Evolutionary conservation across 441 rosid species (phyloP).

Genomic region (Gossypium lobatum): DNA sequence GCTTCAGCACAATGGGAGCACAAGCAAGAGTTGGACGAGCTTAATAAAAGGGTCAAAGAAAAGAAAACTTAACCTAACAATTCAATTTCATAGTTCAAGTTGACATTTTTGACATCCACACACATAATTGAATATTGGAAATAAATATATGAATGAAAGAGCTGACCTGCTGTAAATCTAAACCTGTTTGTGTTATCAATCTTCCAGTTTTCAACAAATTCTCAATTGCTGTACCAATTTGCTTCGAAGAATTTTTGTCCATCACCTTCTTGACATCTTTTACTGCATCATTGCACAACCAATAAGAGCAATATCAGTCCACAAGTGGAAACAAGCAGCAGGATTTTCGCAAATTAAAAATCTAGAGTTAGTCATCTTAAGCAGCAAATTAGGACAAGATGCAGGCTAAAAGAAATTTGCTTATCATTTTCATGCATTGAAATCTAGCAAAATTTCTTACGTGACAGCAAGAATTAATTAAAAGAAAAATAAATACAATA

Average conservation of each 20-base stretch:
- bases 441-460: not conserved
- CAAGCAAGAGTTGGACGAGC: not conserved
- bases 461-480: not conserved
- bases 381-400: slow-evolving; percentile 1
- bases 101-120: not conserved
- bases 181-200: slow-evolving; percentile 61
- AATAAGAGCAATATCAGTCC: slow-evolving; percentile 10
- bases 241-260: slow-evolving; percentile 46
- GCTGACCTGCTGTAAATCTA: slow-evolving; percentile 87
- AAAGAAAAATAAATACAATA: not conserved
- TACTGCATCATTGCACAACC: slow-evolving; percentile 38
- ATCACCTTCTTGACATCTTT: slow-evolving; percentile 64
- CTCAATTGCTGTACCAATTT: slow-evolving; percentile 59
- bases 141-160: slow-evolving; percentile 1
- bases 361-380: not conserved
- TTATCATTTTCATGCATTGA: not conserved
- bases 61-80: not conserved
- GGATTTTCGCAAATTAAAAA: not conserved
- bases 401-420: not conserved
- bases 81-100: not conserved
- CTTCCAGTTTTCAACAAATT: slow-evolving; percentile 77
- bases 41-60: not conserved
- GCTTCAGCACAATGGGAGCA: not conserved
- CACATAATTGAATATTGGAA: slow-evolving; percentile 2
- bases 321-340: not conserved